phyloP scores from a whole-genome alignment of 306 rosid genomes.

The Corylus heterophylla region DNA sequence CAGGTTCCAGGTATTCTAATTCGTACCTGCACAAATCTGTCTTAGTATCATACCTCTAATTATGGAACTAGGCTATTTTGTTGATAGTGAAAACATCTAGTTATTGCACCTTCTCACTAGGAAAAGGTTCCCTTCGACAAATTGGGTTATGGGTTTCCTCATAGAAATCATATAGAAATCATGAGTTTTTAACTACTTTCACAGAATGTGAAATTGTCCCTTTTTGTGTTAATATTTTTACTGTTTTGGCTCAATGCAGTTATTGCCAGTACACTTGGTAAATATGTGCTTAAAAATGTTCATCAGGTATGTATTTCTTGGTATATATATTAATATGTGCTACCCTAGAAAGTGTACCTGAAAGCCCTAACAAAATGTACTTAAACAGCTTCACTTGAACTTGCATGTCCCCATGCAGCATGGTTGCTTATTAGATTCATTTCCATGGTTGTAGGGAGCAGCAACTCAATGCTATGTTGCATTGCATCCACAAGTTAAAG shows the following conservation, averaged over 20 bases:
- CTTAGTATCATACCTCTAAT: too few relatives aligned
- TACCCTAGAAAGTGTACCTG: neutral
- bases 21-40: slow-evolving; percentile 5
- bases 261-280: slow-evolving; percentile 44
- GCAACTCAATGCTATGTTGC: slow-evolving; percentile 85
- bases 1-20: slow-evolving; percentile 17
- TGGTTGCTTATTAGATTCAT: slow-evolving; percentile 23
- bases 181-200: neutral
- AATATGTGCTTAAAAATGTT: slow-evolving; percentile 56
- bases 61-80: neutral
- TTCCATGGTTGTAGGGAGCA: slow-evolving; percentile 58
- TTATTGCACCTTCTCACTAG: neutral
- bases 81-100: neutral
- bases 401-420: neutral
- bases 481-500: slow-evolving; percentile 72
- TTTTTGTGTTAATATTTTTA: slow-evolving; percentile 19
- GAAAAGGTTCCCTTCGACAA: neutral
- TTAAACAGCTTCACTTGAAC: neutral
- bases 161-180: neutral
- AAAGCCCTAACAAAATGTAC: neutral
- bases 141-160: neutral
- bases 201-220: neutral
- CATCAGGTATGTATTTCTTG: slow-evolving; percentile 52
- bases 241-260: slow-evolving; percentile 44
- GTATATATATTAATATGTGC: slow-evolving; percentile 4